Evolutionary conservation across 225 moss, liverwort and hornwort genomes (phyloP).

Genomic region (Rhytidiadelphus loreus): DNA sequence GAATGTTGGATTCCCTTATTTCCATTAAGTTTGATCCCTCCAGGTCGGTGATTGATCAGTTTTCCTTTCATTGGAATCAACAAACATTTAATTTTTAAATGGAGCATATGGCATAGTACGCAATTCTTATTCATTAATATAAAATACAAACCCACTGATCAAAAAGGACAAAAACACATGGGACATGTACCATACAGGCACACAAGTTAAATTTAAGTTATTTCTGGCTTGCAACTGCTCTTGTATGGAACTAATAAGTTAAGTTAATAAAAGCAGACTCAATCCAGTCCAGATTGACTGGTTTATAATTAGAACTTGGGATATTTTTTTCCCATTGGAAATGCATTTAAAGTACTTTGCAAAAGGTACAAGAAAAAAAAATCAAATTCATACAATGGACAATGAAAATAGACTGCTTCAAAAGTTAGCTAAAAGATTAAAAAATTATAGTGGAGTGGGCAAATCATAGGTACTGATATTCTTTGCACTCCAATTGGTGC

Average conservation of each 20-base stretch:
- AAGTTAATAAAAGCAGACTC: too few species aligned
- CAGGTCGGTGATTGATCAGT: background rate
- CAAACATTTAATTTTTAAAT: background rate
- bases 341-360: background rate
- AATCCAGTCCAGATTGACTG: too few species aligned
- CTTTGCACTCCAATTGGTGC: background rate
- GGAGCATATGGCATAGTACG: background rate
- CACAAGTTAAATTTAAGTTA: background rate
- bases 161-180: background rate
- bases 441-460: background rate
- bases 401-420: background rate
- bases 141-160: background rate
- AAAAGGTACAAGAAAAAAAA: too few species aligned
- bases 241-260: background rate
- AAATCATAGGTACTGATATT: too few species aligned
- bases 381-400: background rate
- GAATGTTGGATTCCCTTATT: background rate
- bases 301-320: background rate
- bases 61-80: background rate
- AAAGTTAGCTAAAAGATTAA: background rate
- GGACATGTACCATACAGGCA: background rate
- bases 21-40: background rate
- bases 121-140: background rate
- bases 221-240: background rate
- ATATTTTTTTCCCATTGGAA: background rate